A percentile compares a stretch with the other conserved stretches of the same genome.
Conservation (phyloP, 306 rosid genomes). For the Trichosanthes truncata region DNA sequence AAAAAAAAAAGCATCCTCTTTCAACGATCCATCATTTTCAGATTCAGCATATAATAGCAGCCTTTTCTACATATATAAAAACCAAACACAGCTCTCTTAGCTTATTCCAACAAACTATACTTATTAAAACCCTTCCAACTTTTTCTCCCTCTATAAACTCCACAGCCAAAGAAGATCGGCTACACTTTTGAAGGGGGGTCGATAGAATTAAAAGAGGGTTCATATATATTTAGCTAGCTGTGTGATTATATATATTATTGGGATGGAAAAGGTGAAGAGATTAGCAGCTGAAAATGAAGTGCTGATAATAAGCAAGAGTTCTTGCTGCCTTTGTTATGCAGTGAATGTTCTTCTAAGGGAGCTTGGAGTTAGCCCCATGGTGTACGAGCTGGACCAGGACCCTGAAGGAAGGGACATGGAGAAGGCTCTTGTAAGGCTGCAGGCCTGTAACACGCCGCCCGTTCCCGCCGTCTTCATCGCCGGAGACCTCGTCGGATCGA, state of each 20-base stretch:
- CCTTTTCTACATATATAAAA: neutral
- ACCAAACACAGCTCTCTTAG: too few relatives aligned
- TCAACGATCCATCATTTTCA: neutral
- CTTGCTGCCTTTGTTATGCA: slow-evolving; percentile 57
- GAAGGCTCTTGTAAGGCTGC: slow-evolving; percentile 39
- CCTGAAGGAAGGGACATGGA: slow-evolving; percentile 59
- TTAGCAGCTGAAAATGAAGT: slow-evolving; percentile 45
- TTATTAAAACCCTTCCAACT: too few relatives aligned
- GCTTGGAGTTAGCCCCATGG: slow-evolving; percentile 34
- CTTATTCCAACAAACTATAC: too few relatives aligned
- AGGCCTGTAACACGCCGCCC: slow-evolving; percentile 35
- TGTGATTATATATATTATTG: neutral
- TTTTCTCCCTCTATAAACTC: too few relatives aligned
- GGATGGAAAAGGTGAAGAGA: slow-evolving; percentile 52
- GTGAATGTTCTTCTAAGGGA: slow-evolving; percentile 41
- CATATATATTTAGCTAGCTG: too few relatives aligned
- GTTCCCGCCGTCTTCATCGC: slow-evolving; percentile 58
- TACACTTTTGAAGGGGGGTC: too few relatives aligned
- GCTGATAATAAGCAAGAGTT: slow-evolving; percentile 58
- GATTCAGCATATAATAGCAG: neutral
- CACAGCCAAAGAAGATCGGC: too few relatives aligned
- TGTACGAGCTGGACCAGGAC: slow-evolving; percentile 48
- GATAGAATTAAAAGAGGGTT: too few relatives aligned
- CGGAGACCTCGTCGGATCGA: slow-evolving; percentile 47
- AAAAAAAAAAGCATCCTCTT: neutral